A percentile compares a stretch with the other conserved stretches of the same genome.
Conservation (phyloP, 2,329 filamentous ascomycete genomes). For the Neoascochyta sp. region DNA sequence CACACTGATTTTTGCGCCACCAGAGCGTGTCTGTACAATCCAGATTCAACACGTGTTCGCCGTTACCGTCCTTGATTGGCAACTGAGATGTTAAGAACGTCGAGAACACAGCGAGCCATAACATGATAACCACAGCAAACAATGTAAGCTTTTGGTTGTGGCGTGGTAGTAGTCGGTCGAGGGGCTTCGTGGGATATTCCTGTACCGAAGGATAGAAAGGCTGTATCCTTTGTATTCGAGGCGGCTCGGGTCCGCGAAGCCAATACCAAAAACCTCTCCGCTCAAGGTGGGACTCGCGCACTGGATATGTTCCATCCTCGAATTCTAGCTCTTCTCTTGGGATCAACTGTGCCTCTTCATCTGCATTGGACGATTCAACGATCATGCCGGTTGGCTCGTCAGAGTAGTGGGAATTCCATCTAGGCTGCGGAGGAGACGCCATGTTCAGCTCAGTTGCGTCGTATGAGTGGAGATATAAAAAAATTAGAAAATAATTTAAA, state of each 20-base stretch:
- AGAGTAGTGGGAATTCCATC: conserved; percentile 8
- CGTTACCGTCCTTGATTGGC: conserved; percentile 55
- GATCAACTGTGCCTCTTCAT: conserved; percentile 31
- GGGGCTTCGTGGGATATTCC: conserved; percentile 57
- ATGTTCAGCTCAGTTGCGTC: conserved; percentile 1
- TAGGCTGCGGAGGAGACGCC: not conserved
- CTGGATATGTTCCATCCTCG: no score
- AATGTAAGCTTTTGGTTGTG: conserved; percentile 54
- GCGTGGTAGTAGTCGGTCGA: conserved; percentile 55
- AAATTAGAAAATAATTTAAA: not conserved
- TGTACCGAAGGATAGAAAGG: conserved; percentile 63
- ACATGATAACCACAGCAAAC: conserved; percentile 54
- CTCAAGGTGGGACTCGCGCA: conserved; percentile 1
- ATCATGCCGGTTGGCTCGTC: conserved; percentile 6
- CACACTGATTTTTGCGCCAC: conserved; percentile 66
- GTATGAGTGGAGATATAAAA: not conserved
- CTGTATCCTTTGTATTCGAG: conserved; percentile 42
- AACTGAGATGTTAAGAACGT: conserved; percentile 62
- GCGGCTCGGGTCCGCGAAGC: conserved; percentile 44
- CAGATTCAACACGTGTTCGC: conserved; percentile 63
- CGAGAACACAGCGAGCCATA: conserved; percentile 66
- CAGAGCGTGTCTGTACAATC: conserved; percentile 69
- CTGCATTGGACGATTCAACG: conserved; percentile 9
- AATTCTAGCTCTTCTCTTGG: conserved; percentile 24
- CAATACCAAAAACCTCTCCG: conserved; percentile 20